Evolutionary conservation across 2,329 filamentous ascomycete species (phyloP).

Genomic region (Aspergillus carbonarius): DNA sequence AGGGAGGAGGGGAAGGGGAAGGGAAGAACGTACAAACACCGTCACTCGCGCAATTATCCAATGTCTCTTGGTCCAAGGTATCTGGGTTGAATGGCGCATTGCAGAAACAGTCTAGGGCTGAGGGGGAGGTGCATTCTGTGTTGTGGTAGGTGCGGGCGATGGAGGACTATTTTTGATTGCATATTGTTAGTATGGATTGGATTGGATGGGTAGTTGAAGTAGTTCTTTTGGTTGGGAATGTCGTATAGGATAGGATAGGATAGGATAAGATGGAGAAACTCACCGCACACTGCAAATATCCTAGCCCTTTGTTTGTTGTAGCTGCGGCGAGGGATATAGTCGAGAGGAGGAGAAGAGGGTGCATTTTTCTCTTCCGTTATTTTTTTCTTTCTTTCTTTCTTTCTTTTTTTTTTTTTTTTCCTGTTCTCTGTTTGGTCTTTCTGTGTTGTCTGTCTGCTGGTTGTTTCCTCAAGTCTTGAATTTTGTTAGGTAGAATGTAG

Average conservation of each 20-base stretch:
- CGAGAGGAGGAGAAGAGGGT: neutral
- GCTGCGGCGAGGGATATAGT: conserved; percentile 10
- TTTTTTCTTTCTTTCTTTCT: neutral
- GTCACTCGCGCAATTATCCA: conserved; percentile 4
- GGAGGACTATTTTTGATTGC: neutral
- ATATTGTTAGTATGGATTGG: neutral
- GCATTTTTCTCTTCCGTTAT: neutral
- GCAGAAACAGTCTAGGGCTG: conserved; percentile 18
- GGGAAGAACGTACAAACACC: conserved; percentile 11
- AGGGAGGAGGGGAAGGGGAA: no score
- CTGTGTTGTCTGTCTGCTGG: no score
- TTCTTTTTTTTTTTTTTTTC: neutral
- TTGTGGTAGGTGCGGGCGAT: conserved; percentile 3
- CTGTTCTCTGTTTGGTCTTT: neutral
- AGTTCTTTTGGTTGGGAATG: no score
- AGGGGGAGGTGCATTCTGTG: conserved; percentile 9
- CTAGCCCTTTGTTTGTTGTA: neutral
- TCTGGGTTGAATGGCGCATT: neutral
- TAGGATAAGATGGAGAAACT: neutral
- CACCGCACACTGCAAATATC: conserved; percentile 15
- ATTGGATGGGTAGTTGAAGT: no score
- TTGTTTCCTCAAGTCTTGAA: no score
- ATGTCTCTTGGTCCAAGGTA: neutral
- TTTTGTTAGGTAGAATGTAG: no score
- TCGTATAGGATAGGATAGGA: no score